Evolutionary conservation across 352 stramenopile genomes (phyloP), one percentile per base, ranked within the genome.

Genomic region (Phytophthora agathidicida): DNA sequence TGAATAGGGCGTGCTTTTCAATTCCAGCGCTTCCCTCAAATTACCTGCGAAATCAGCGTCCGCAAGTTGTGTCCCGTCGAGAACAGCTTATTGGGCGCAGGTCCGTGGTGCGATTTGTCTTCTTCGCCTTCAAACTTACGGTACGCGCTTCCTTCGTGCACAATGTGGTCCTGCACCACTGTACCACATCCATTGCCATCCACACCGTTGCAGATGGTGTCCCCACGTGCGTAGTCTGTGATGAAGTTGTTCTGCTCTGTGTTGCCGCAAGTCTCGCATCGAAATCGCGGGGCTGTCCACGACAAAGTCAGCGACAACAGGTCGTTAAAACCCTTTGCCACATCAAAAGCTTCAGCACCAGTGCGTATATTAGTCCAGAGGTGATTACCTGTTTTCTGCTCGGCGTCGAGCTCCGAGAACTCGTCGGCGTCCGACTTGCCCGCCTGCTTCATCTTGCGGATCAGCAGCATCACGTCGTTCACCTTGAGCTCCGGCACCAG

Each of bases 61-160:
- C 86, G 86, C 71, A 99, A 86, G 49, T 98, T 99, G 78, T 98
- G 91, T 7, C 93, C 87, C 60, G 91, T 96, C 7, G 89, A 98
- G 57, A 98, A 98, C 28, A 98, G 76, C 45, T 96, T 96, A 84
- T 99, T 98, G 8, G 92, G 87, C 16, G 91, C 86, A 57, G 96
- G 94, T 13, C 95, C 95, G 70, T 99, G 96, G 71, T 99, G 96
- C 32, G 95, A 98, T 50, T 97, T 96, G 77, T 99, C 95, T 35
- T 97, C 92, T 79, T 99, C 94, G 35, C 93, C 96, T 75, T 98
- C 93, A 78, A 99, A 99, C 69, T 99, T 98, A 32, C 96, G 86
- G 77, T 96, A 98, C 47, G 93, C 88, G 20, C 87, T 96, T 48
- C 96, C 95, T 86, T 99, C 96, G 62, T 98, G 94, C 70, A 98